phyloP scores from a whole-genome alignment of 2,329 filamentous ascomycete species.

The Chrysoporthe puriensis region DNA sequence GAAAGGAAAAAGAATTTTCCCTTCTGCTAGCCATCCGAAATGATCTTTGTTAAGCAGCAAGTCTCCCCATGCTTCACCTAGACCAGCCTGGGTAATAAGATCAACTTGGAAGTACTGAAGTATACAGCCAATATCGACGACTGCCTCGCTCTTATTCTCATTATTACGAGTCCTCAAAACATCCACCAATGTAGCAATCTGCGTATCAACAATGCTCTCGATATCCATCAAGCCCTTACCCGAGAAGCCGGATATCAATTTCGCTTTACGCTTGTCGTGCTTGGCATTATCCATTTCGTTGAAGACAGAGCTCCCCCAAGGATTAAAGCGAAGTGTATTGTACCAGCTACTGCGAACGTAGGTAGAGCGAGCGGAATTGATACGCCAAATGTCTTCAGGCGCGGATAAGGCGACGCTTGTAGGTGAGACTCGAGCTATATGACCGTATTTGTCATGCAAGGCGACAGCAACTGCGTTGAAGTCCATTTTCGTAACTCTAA shows the following conservation, averaged over 20 bases:
- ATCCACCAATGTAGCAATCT: constrained; percentile 20
- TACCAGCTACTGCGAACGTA: constrained; percentile 37
- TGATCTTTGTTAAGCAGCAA: constrained; percentile 23
- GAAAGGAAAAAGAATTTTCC: not conserved
- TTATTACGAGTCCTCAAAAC: constrained; percentile 12
- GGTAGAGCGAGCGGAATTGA: constrained; percentile 35
- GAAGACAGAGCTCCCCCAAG: constrained; percentile 35
- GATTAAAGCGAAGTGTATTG: constrained; percentile 34
- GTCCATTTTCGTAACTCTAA: not conserved
- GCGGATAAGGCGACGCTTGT: constrained; percentile 35
- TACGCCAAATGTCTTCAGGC: constrained; percentile 34
- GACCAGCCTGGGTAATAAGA: constrained; percentile 6
- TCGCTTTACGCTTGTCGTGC: constrained; percentile 38
- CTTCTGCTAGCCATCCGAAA: not conserved
- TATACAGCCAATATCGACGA: constrained; percentile 21
- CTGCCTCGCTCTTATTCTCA: not conserved
- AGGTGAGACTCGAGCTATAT: constrained; percentile 36
- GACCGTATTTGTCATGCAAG: constrained; percentile 35
- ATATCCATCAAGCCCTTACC: constrained; percentile 36
- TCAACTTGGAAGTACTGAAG: constrained; percentile 28
- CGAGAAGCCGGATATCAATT: constrained; percentile 33
- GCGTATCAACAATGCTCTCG: constrained; percentile 30
- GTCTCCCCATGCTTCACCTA: constrained; percentile 28
- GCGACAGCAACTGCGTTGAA: constrained; percentile 32
- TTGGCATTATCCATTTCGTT: constrained; percentile 32